Base-by-base conservation (phyloP, 345 rosid species). In the Viola odorata region DNA sequence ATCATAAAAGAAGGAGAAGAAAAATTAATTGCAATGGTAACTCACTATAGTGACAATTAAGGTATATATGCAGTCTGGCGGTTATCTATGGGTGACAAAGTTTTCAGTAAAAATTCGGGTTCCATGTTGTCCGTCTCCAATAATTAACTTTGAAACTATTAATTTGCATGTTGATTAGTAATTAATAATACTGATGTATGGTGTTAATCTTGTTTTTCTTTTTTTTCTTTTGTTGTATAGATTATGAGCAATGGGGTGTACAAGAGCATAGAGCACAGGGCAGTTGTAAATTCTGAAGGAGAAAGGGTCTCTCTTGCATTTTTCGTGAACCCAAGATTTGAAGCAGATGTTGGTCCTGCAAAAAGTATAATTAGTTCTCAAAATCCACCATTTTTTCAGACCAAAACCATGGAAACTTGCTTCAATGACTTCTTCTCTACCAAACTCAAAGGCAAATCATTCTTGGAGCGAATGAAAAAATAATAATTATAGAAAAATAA, bases 221-320 rank as follows among this genome's bases (percentile, higher is more conserved):
- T 15, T 32, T 57, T 13, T 55, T 1, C 5, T 45, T 23, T 6
- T 37, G 8, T 12, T 23, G 4, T 50, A 6, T 41, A 76, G 80
- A 72, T 76, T 5, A 9, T 72, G 52, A 76, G 71, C 66, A 76
- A 76, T 32, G 77, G 77, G 3, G 8, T 50, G 5, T 76, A 72
- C 37, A 61, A 60, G 0, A 76, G 80, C 71, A 38, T 76, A 0
- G 80, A 76, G 68, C 80, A 76, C 42, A 69, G 60, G 40, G 74
- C 7, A 45, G 11, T 60, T 41, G 60, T 65, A 13, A 71, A 76
- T 50, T n/a, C 55, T 2, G 42, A 58, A 48, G 58, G 45, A 53
- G 64, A 70, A 58, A 68, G 74, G 62, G 49, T 72, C 1, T 61
- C 77, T 0, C 23, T 68, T 8, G 71, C 65, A 0, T 68, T 61